phyloP scores from a whole-genome alignment of 208 protist genomes.

The Crithidia bombi region DNA sequence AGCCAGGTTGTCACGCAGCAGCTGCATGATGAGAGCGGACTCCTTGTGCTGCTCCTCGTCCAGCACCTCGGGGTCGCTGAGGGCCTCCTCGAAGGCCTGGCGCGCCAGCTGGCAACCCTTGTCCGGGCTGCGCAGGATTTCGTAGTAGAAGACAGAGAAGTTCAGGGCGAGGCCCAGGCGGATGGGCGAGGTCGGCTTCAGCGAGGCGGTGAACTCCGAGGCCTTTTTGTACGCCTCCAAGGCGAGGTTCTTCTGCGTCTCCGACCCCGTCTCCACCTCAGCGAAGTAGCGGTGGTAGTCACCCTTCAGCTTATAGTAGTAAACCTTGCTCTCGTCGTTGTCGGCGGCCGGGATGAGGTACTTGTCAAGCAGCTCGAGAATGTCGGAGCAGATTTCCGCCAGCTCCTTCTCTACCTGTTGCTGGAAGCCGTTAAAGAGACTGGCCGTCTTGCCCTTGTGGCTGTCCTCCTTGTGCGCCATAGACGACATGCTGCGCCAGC shows the following conservation, averaged over 20 bases:
- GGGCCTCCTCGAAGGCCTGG: constrained; percentile 97
- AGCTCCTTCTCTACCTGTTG: constrained; percentile 98
- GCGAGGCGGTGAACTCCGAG: constrained; percentile 74
- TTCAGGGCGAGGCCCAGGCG: constrained; percentile 99
- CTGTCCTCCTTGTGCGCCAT: constrained; percentile 97
- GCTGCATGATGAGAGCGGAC: constrained; percentile 99
- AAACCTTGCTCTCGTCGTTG: constrained; percentile 88
- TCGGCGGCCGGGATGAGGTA: constrained; percentile 94
- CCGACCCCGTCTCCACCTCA: constrained; percentile 83
- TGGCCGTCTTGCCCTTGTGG: constrained; percentile 90
- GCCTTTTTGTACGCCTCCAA: constrained; percentile 92
- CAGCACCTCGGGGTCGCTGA: constrained; percentile 97
- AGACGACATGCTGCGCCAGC: constrained; percentile 98
- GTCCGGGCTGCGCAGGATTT: constrained; percentile 98
- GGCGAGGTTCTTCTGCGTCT: constrained; percentile 89
- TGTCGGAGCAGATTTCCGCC: constrained; percentile 95
- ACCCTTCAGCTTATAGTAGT: constrained; percentile 96
- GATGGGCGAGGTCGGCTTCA: constrained; percentile 96
- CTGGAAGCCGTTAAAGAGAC: constrained; percentile 96
- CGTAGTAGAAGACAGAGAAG: constrained; percentile 99
- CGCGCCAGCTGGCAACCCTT: constrained; percentile 97
- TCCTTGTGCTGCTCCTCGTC: constrained; percentile 99
- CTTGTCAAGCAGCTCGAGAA: constrained; percentile 96
- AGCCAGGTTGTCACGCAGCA: constrained; percentile 99
- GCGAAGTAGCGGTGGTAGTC: constrained; percentile 98